Evolutionary conservation across 139 green algal genomes (phyloP), one percentile per base, ranked within the genome.

Genomic region (Yamagishiella unicocca): DNA sequence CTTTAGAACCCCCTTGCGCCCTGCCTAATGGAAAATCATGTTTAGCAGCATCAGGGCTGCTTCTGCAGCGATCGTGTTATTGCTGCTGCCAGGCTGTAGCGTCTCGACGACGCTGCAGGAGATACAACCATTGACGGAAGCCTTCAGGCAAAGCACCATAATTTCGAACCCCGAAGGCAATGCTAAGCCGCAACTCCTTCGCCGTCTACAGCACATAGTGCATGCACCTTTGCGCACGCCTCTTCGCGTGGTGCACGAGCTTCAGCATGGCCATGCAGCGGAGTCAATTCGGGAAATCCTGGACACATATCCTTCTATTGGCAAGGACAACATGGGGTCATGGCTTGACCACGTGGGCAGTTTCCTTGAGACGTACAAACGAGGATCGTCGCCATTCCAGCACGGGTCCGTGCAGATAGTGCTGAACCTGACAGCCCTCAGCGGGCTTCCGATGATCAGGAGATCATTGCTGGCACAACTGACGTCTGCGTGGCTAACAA

Each of bases 361-460:
- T 54, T 83, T 83, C 38, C 33, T 83, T 25, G 37, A 29, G 12
- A 31, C 45, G 14, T 83, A 83, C 54, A 9, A 4, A 29, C 24
- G 2, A 5, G 76, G 76, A 1, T 9, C 35, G 9, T 37, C 7
- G 3, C 37, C 76, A 8, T 35, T 72, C 5, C 35, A 54, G 8
- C 37, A 72, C 35, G 76, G 35, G 17, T 6, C 27, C 37, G 10
- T 55, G 24, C 9, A 27, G 24, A 24, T 83, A 24, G 40, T 17
- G 24, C 1, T 72, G 6, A 83, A 72, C 50, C 53, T 55, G 21
- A 83, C 76, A 5, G 61, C 79, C 5, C 45, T 46, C 40, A 76
- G 40, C 38, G 79, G 29, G 5, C 61, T 85, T 22, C 79, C 79
- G 14, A n/a, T 76, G 35, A 12, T 85, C 19, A 40, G 79, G 61